Evolutionary conservation across 1,139 yeast genomes (phyloP), one percentile per base, ranked within the genome.

Genomic region (Hanseniaspora sp.): DNA sequence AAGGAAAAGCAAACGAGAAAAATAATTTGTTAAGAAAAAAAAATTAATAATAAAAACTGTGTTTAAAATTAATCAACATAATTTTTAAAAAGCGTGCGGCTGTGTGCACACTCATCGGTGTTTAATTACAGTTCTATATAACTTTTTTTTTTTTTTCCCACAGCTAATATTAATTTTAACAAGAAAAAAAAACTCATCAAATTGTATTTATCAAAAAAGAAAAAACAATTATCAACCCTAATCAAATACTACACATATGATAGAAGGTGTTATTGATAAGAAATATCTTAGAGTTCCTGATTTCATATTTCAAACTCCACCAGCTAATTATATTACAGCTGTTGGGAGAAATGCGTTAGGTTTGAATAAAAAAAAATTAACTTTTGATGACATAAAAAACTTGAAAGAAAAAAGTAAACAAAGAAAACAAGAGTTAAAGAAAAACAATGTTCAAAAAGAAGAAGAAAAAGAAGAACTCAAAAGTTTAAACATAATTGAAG

Each of bases 281-380:
- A 51, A 51, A 33, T 51, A 44, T 40, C 30, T 37, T n/a, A 43
- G 53, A 42, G 57, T 62, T 48, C 62, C 62, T 56, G 59, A 61
- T n/a, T 92, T 92, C 67, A 73, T 92, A 55, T 90, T 84, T 63
- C 88, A 85, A 70, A 81, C 83, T 59, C 83, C 97, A 0, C 98
- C 98, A 0, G 79, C 83, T 3, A 95, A 95, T 7, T 92, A 92
- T 65, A 78, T 88, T 41, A 85, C 97, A 1, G 98, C 98, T 35
- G 70, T 88, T 8, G 98, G 97, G 0, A 74, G 98, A 64, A 98
- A 98, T 17, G 98, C 97, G 1, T 79, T 86, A 0, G 97, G 97
- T 1, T 90, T 90, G 67, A 80, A 92, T 0, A 86, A 95, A 0
- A 77, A 87, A 43, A 49, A 49, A 29, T 33, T 49, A 6, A 49